Evolutionary conservation across 768 basidiomycete genomes (phyloP).

Genomic region (Dioszegia hungarica): DNA sequence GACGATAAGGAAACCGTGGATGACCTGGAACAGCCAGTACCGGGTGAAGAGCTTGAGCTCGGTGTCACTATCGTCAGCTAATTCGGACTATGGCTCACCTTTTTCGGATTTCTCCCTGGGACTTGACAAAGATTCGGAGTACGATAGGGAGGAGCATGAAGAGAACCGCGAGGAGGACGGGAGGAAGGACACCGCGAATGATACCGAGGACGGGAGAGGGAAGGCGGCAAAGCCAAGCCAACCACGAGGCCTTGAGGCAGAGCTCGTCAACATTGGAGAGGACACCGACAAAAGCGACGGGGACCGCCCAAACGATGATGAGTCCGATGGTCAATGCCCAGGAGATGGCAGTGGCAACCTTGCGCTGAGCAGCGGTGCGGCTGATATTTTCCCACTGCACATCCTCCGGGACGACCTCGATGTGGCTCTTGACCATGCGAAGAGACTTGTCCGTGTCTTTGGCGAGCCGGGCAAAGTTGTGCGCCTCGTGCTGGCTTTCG

Average conservation of each 20-base stretch:
- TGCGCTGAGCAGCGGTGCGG: slow-evolving; percentile 45
- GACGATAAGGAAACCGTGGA: slow-evolving; percentile 50
- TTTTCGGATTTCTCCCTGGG: slow-evolving; percentile 42
- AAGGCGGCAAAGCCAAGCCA: slow-evolving; percentile 46
- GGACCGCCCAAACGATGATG: slow-evolving; percentile 49
- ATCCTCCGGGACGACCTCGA: slow-evolving; percentile 49
- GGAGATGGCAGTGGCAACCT: slow-evolving; percentile 36
- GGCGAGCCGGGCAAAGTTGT: slow-evolving; percentile 44
- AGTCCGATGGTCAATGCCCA: slow-evolving; percentile 47
- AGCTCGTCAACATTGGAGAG: slow-evolving; percentile 47
- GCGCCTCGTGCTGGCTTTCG: slow-evolving; percentile 46
- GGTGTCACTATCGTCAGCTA: slow-evolving; percentile 30
- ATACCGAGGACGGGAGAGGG: slow-evolving; percentile 35
- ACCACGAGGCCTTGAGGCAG: slow-evolving; percentile 37
- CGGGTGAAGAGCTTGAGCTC: slow-evolving; percentile 47
- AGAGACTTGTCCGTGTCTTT: slow-evolving; percentile 37
- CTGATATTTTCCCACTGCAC: slow-evolving; percentile 47
- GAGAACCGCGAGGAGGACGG: slow-evolving; percentile 46
- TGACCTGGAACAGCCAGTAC: slow-evolving; percentile 49
- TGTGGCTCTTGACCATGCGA: slow-evolving; percentile 19
- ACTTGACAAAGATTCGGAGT: slow-evolving; percentile 39
- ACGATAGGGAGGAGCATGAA: slow-evolving; percentile 49
- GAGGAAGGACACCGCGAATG: slow-evolving; percentile 49
- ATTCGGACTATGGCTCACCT: slow-evolving; percentile 20
- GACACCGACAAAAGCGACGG: slow-evolving; percentile 47